Conservation (phyloP, 305 asterid species). For the Fraxinus greggii region DNA sequence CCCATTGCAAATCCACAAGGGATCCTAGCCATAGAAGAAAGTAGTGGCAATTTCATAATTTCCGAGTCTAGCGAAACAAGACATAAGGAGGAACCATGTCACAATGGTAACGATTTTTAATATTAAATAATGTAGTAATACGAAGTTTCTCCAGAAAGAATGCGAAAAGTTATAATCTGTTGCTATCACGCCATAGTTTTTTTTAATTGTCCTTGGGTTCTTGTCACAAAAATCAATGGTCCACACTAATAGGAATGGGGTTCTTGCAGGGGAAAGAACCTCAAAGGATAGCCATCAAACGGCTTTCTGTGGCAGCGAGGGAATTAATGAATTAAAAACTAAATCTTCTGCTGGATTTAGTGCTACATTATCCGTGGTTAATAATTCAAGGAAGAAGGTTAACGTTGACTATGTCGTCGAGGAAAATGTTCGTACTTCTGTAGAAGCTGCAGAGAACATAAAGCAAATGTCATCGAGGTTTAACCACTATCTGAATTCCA, state of each 20-base stretch:
- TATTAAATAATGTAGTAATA: slow-evolving; percentile 19
- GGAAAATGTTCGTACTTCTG: slow-evolving; percentile 31
- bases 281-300: slow-evolving; percentile 30
- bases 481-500: slow-evolving; percentile 20
- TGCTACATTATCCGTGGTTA: slow-evolving; percentile 28
- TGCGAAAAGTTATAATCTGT: slow-evolving; percentile 4
- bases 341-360: slow-evolving; percentile 34
- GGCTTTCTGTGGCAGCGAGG: slow-evolving; percentile 36
- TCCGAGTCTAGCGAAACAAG: slow-evolving; percentile 26
- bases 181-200: slow-evolving; percentile 1
- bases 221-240: slow-evolving; percentile 15
- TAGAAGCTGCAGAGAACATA: slow-evolving; percentile 34
- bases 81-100: slow-evolving; percentile 33
- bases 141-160: slow-evolving; percentile 6
- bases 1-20: slow-evolving; percentile 32
- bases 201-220: slow-evolving; percentile 12
- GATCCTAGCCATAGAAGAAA: slow-evolving; percentile 20
- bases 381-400: slow-evolving; percentile 37
- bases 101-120: slow-evolving; percentile 46
- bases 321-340: slow-evolving; percentile 31
- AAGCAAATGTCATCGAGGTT: slow-evolving; percentile 57
- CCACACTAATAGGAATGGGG: slow-evolving; percentile 33
- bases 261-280: slow-evolving; percentile 63
- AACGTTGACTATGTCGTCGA: slow-evolving; percentile 25
- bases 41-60: slow-evolving; percentile 34